Evolutionary conservation across 2,329 filamentous ascomycete species (phyloP).

Genomic region (Hymenoscyphus salicellus): DNA sequence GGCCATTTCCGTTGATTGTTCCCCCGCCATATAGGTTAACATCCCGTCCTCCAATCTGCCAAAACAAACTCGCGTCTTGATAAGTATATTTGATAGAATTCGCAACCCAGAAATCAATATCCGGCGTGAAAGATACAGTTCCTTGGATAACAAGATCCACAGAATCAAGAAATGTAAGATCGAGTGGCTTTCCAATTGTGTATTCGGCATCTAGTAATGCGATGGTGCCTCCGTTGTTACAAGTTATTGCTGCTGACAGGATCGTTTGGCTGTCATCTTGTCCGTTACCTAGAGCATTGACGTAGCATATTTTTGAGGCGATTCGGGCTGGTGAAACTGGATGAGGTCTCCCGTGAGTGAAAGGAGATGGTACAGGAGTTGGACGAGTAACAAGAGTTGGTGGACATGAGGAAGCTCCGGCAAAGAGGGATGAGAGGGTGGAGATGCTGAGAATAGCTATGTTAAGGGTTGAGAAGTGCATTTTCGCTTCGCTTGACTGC

Average conservation of each 20-base stretch:
- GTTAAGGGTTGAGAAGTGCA: not conserved
- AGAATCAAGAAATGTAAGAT: slow-evolving; percentile 53
- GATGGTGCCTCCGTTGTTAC: slow-evolving; percentile 57
- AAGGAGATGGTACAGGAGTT: not conserved
- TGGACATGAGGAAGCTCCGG: not conserved
- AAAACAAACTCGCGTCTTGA: not conserved
- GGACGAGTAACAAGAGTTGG: slow-evolving; percentile 5
- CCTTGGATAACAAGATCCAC: slow-evolving; percentile 51
- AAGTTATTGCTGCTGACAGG: slow-evolving; percentile 42
- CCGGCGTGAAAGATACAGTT: not conserved
- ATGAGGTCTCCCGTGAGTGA: slow-evolving; percentile 11
- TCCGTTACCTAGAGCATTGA: slow-evolving; percentile 6
- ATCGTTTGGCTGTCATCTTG: not conserved
- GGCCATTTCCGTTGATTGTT: not conserved
- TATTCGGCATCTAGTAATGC: slow-evolving; percentile 51
- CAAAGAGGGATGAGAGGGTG: not conserved
- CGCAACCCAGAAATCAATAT: not conserved
- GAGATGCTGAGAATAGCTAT: not conserved
- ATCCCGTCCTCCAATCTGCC: not conserved
- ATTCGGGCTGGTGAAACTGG: slow-evolving; percentile 1
- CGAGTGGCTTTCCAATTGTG: slow-evolving; percentile 53
- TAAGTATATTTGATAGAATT: not conserved
- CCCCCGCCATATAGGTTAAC: not conserved
- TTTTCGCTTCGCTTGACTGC: not conserved
- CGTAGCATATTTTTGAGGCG: slow-evolving; percentile 7